A percentile compares a stretch with the other conserved stretches of the same genome.
phyloP scores from a whole-genome alignment of 2,329 filamentous ascomycete species.

The Hymenoscyphus scutula region DNA sequence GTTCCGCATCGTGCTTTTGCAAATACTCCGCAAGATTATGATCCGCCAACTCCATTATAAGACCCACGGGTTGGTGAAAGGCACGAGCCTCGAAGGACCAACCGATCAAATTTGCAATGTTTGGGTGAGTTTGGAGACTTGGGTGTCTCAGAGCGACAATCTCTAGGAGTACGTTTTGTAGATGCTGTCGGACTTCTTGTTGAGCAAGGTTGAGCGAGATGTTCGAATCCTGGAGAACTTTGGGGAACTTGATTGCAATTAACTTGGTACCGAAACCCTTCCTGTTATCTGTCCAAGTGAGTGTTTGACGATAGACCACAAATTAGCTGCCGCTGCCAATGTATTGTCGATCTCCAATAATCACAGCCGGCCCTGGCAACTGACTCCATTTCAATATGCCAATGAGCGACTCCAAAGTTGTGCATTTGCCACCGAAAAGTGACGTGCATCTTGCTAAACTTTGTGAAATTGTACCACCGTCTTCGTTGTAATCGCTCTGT shows the following conservation, averaged over 20 bases:
- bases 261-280: background rate
- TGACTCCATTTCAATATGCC: background rate
- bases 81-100: background rate
- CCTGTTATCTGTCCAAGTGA: background rate
- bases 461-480: too few relatives aligned
- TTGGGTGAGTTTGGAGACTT: background rate
- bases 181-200: background rate
- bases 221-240: background rate
- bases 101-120: background rate
- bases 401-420: too few relatives aligned
- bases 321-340: background rate
- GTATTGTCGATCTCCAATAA: background rate
- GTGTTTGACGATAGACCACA: background rate
- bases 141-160: background rate
- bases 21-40: background rate
- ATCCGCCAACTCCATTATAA: constrained; percentile 1
- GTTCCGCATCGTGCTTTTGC: background rate
- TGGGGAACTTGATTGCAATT: background rate
- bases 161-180: background rate
- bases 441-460: too few relatives aligned
- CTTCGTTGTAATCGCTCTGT: too few relatives aligned
- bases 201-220: background rate
- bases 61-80: background rate
- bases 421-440: too few relatives aligned
- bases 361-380: background rate